Evolutionary conservation across 345 rosid genomes (phyloP).

Genomic region (Hypericum perforatum): DNA sequence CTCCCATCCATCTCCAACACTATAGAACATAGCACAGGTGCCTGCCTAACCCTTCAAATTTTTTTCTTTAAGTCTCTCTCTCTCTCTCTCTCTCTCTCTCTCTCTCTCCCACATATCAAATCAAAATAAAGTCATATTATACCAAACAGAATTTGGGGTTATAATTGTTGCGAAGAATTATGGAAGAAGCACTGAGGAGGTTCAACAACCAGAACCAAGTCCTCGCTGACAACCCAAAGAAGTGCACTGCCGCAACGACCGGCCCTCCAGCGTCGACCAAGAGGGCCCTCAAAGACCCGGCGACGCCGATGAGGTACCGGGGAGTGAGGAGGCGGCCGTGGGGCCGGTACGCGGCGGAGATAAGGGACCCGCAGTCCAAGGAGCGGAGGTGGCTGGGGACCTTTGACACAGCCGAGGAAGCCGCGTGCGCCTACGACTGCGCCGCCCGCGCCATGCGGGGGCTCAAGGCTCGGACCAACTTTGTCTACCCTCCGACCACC

Average conservation of each 20-base stretch:
- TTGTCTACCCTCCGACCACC: slow-evolving; percentile 37
- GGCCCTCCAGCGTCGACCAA: slow-evolving; percentile 18
- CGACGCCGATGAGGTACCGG: slow-evolving; percentile 58
- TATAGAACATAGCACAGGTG: slow-evolving; percentile 5
- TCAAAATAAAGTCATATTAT: no score
- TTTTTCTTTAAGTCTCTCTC: background rate
- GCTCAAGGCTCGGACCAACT: slow-evolving; percentile 81
- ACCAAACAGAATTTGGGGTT: no score
- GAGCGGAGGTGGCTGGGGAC: slow-evolving; percentile 97
- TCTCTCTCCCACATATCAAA: background rate
- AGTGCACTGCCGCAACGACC: slow-evolving; percentile 9
- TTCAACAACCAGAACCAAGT: slow-evolving; percentile 15
- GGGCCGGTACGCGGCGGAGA: slow-evolving; percentile 99
- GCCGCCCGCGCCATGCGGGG: slow-evolving; percentile 96
- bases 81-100: background rate
- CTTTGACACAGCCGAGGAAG: slow-evolving; percentile 98
- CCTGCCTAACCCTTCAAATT: background rate
- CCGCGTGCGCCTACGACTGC: slow-evolving; percentile 86
- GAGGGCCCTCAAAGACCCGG: slow-evolving; percentile 24
- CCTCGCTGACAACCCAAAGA: slow-evolving; percentile 15
- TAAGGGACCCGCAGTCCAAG: slow-evolving; percentile 79
- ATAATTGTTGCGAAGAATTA: background rate
- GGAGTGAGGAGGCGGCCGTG: slow-evolving; percentile 93
- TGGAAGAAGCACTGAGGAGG: slow-evolving; percentile 66
- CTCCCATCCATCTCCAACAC: no score